These are phyloP conservation scores for Pseudogymnoascus sp. DNA, from an alignment of 2,329 filamentous ascomycete genomes.

Conservation along the genomic window DNA sequence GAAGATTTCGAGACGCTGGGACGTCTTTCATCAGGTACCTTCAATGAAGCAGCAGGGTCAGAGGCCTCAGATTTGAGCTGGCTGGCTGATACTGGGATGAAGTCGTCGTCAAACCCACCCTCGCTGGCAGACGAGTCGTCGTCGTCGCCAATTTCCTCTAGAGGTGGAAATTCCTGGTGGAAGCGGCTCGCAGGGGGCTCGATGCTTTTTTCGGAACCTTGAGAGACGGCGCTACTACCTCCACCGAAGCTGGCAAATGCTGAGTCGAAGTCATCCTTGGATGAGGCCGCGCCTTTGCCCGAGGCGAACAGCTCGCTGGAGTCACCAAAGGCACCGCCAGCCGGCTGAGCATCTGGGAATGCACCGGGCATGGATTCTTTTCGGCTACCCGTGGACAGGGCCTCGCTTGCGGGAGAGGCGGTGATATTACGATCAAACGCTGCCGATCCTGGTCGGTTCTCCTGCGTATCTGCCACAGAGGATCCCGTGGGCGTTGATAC, in stretches of 20 bases:
- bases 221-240: conserved; percentile 35
- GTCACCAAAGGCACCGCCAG: conserved; percentile 43
- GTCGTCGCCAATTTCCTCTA: conserved; percentile 73
- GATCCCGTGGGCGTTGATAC: conserved; percentile 25
- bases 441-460: conserved; percentile 23
- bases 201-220: conserved; percentile 39
- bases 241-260: conserved; percentile 68
- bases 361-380: conserved; percentile 40
- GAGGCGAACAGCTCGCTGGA: conserved; percentile 41
- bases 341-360: conserved; percentile 37
- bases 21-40: not conserved
- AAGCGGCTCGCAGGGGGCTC: conserved; percentile 38
- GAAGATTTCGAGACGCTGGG: not conserved
- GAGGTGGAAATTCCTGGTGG: conserved; percentile 82
- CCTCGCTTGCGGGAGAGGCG: conserved; percentile 21
- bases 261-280: conserved; percentile 76
- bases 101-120: conserved; percentile 86
- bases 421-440: conserved; percentile 24
- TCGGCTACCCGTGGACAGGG: conserved; percentile 18
- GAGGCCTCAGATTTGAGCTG: conserved; percentile 22
- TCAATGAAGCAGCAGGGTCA: conserved; percentile 15
- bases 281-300: conserved; percentile 20
- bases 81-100: conserved; percentile 51
- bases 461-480: conserved; percentile 20
- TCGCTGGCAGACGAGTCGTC: conserved; percentile 57